Evolutionary conservation across 495 filamentous ascomycete species (phyloP), one percentile per base, ranked within the genome.

Genomic region (Aspergillus asperescens): DNA sequence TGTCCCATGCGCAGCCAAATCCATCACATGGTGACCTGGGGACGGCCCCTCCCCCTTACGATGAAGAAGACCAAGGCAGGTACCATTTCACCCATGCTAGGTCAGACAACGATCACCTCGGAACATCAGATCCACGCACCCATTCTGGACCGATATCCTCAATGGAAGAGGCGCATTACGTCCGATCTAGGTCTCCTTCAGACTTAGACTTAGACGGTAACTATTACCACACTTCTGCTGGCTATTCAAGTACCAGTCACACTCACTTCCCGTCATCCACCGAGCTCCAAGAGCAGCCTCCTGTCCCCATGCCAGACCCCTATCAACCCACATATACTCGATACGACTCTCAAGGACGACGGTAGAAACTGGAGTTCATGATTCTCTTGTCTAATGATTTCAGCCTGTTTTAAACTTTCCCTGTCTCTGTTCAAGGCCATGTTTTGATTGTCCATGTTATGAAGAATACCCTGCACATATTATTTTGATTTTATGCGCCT

Each of bases 1-100:
- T 77, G 3, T 62, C 69, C 1, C 56, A 73, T 50, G 68, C 71
- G 3, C 74, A 77, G 56, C 53, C 68, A 2, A 74, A 71, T 15
- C 71, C 72, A n/a, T 58, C 46, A 4, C 50, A 28, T 1, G 44
- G 25, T 15, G 54, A 54, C 19, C n/a, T 58, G 4, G 40, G 54
- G 20, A 12, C 46, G 7, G 52, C 46, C 2, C 53, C 59, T 16
- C 48, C 52, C 2, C 37, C 51, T 8, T 63, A 67, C 34, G 56
- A 67, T 4, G 58, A 65, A 24, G 61, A 57, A 12, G 59, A 61
- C 4, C 28, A 48, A 7, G 42, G 29, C 16, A 60, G 60, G 15
- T 66, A 56, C 43, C 62, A 65, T 43, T 34, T 40, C 0, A 39
- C 57, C 18, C 20, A 53, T 8, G 45, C 56, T 29, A 28, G 52